phyloP scores from a whole-genome alignment of 2,329 filamentous ascomycete species.

The Phialocephala sp. region DNA sequence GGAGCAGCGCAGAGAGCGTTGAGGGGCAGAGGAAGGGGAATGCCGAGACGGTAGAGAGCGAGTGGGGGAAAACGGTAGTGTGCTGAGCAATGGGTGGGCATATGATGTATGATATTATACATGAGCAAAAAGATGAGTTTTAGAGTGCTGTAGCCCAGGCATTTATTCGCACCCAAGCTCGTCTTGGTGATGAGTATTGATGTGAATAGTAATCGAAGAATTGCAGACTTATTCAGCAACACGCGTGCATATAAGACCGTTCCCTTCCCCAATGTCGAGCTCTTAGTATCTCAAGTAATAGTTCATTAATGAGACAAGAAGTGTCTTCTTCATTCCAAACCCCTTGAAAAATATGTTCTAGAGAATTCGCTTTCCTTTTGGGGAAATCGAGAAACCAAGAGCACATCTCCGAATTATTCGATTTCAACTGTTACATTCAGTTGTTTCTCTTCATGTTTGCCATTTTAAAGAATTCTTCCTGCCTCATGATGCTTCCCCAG shows the following conservation, averaged over 20 bases:
- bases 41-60: slow-evolving; percentile 66
- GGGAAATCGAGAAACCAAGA: too few relatives aligned
- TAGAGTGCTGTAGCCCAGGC: not conserved
- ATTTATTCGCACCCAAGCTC: not conserved
- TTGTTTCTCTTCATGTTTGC: too few relatives aligned
- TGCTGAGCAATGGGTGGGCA: not conserved
- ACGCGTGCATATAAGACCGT: not conserved
- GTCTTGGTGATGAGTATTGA: not conserved
- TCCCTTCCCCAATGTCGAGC: not conserved
- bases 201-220: slow-evolving; percentile 5
- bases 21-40: slow-evolving; percentile 81
- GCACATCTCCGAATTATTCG: too few relatives aligned
- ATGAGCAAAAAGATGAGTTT: slow-evolving; percentile 12
- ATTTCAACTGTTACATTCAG: too few relatives aligned
- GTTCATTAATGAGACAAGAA: not conserved
- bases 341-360: too few relatives aligned
- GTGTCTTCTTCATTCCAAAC: not conserved
- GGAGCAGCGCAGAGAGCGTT: slow-evolving; percentile 89
- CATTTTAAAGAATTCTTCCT: too few relatives aligned
- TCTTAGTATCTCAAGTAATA: not conserved
- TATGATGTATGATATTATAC: slow-evolving; percentile 26
- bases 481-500: too few relatives aligned
- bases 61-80: not conserved
- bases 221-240: not conserved
- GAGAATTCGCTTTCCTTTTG: too few relatives aligned